These are phyloP conservation scores for Clavariopsis aquatica DNA, from an alignment of 495 filamentous ascomycete species.

Conservation along the genomic window DNA sequence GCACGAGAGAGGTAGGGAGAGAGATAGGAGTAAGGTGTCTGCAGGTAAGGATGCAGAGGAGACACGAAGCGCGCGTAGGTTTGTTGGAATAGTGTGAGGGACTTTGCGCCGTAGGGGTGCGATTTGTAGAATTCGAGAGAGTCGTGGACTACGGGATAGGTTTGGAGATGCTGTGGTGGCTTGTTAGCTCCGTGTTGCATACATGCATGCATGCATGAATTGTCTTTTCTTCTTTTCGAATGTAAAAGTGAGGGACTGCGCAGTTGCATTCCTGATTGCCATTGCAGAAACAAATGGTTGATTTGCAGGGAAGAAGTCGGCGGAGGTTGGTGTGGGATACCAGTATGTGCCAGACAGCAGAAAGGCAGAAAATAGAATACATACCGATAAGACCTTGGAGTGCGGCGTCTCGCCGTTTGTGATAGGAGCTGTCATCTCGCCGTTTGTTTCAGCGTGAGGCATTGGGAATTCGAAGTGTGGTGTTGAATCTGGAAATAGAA, in stretches of 20 bases:
- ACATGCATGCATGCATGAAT: too few species aligned
- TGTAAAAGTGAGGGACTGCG: background rate
- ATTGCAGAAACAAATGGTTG: constrained; percentile 8
- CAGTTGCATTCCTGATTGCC: background rate
- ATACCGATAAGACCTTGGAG: constrained; percentile 68
- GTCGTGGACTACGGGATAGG: constrained; percentile 84
- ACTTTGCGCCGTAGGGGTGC: constrained; percentile 78
- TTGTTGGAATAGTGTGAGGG: constrained; percentile 67
- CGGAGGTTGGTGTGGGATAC: background rate
- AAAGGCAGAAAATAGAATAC: constrained; percentile 33
- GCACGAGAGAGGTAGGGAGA: constrained; percentile 80
- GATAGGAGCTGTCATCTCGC: constrained; percentile 34
- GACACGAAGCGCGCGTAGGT: constrained; percentile 67
- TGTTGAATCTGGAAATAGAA: background rate
- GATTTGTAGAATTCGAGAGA: constrained; percentile 73
- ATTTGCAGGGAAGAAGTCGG: constrained; percentile 14
- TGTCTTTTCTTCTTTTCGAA: too few species aligned
- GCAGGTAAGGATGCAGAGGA: constrained; percentile 75
- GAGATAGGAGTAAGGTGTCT: constrained; percentile 72
- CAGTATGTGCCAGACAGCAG: background rate
- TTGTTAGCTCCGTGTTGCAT: too few species aligned
- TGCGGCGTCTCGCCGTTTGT: constrained; percentile 70
- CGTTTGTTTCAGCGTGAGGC: constrained; percentile 48
- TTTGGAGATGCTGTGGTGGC: constrained; percentile 80
- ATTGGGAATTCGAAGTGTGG: constrained; percentile 31